Evolutionary conservation across 257 asterid genomes (phyloP).

Genomic region (Solanum rostratum): DNA sequence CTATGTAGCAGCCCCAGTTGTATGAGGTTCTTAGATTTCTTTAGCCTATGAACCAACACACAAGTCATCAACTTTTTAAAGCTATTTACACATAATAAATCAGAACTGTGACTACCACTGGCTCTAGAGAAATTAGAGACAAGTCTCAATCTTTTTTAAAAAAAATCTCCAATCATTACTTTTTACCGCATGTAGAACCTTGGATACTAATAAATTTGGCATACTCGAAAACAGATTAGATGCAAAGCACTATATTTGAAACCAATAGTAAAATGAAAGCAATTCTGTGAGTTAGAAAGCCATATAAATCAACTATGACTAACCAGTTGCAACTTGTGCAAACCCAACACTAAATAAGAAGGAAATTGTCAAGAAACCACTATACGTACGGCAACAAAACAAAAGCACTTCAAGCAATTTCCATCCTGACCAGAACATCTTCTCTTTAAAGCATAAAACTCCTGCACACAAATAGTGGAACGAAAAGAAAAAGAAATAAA

Average conservation of each 20-base stretch:
- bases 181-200: neutral
- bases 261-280: neutral
- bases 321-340: neutral
- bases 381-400: constrained; percentile 73
- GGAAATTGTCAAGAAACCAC: neutral
- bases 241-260: neutral
- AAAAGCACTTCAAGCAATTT: constrained; percentile 70
- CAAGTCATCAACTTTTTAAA: neutral
- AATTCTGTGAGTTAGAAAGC: neutral
- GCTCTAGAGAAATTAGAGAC: neutral
- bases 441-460: constrained; percentile 74
- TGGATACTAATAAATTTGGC: neutral
- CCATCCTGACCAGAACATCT: constrained; percentile 78
- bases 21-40: neutral
- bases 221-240: neutral
- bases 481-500: constrained; percentile 3
- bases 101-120: neutral
- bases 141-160: neutral
- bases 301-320: neutral
- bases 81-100: neutral
- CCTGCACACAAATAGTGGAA: constrained; percentile 39
- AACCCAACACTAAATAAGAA: neutral
- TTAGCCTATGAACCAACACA: neutral
- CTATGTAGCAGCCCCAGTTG: neutral
- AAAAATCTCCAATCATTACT: neutral